phyloP scores from a whole-genome alignment of 495 filamentous ascomycete species.

The Tuber brumale region DNA sequence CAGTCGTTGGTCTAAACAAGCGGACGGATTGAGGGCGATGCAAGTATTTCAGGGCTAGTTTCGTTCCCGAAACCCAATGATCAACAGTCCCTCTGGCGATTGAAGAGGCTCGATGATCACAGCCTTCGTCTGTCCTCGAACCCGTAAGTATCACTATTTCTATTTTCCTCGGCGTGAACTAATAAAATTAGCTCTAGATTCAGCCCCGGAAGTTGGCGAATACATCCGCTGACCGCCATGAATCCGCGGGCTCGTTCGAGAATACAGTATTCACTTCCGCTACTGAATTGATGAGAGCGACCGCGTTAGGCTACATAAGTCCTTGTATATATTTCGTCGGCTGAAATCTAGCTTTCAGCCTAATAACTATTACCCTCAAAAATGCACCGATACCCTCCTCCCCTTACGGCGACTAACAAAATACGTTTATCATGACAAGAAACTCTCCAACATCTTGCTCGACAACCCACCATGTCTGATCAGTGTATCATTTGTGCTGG shows the following conservation, averaged over 20 bases:
- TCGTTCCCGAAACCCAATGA: no score
- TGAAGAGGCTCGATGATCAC: no score
- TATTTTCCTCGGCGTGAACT: no score
- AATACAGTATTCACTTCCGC: not conserved
- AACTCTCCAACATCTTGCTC: slow-evolving; percentile 29
- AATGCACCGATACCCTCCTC: not conserved
- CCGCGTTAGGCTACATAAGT: not conserved
- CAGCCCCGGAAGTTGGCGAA: no score
- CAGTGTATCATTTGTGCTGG: slow-evolving; percentile 68
- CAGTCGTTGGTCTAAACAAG: no score
- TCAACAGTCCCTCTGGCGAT: no score
- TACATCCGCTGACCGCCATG: not conserved
- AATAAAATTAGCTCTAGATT: no score
- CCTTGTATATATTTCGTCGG: no score
- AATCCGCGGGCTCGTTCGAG: not conserved
- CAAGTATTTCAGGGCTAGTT: no score
- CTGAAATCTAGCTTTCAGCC: not conserved
- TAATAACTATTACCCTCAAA: not conserved
- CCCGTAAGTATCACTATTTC: no score
- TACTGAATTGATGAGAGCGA: not conserved
- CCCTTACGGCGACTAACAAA: not conserved
- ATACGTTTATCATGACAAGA: not conserved
- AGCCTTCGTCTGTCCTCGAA: no score
- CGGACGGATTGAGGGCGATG: no score
- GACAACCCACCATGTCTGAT: slow-evolving; percentile 63